Percentiles rank a stretch among this genome's conserved stretches.
phyloP scores from a whole-genome alignment of 768 basidiomycete species.

The Serpula lacrymans region DNA sequence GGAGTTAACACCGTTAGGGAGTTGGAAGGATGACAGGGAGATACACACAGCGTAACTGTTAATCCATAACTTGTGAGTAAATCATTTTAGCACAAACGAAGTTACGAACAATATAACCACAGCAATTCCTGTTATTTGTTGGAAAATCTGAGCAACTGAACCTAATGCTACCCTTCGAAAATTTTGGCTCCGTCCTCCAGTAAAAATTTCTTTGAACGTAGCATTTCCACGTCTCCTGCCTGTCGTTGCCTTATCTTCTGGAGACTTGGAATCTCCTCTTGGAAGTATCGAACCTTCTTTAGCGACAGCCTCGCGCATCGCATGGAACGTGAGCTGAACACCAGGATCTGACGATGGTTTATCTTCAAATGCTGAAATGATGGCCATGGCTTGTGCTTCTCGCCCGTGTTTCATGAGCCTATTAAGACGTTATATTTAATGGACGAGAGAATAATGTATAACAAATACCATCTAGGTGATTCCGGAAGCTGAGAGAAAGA shows the following conservation, averaged over 20 bases:
- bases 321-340: constrained; percentile 50
- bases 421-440: not conserved
- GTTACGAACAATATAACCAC: constrained; percentile 58
- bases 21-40: too few species aligned
- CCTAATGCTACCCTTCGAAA: constrained; percentile 56
- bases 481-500: constrained; percentile 46
- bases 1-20: not conserved
- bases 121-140: constrained; percentile 68
- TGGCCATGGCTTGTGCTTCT: constrained; percentile 52
- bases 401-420: constrained; percentile 58
- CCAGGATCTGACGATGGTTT: constrained; percentile 42
- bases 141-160: constrained; percentile 59
- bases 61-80: constrained; percentile 1
- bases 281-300: constrained; percentile 20
- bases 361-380: constrained; percentile 60
- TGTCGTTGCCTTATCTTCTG: not conserved
- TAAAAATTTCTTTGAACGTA: constrained; percentile 52
- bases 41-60: constrained; percentile 27
- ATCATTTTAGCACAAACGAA: constrained; percentile 15
- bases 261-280: not conserved
- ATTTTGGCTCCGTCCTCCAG: constrained; percentile 55
- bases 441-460: not conserved
- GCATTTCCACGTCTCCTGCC: constrained; percentile 4
- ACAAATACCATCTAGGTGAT: constrained; percentile 49
- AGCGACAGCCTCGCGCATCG: constrained; percentile 49